These are phyloP conservation scores for Pyricularia grisea DNA, from an alignment of 2,329 filamentous ascomycete genomes.

Conservation along the genomic window DNA sequence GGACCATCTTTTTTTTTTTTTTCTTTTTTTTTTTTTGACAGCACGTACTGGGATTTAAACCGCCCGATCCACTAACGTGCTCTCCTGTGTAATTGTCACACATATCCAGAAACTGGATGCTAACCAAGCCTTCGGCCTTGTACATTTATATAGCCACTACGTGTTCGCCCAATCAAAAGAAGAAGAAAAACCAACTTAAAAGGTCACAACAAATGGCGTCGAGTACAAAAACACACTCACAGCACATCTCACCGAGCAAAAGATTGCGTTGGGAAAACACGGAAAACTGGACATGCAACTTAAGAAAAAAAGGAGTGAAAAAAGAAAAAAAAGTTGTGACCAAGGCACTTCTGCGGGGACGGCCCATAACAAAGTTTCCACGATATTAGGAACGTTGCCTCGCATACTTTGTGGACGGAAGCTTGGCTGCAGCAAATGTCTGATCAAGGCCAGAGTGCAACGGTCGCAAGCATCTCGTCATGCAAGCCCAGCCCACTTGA, in stretches of 20 bases:
- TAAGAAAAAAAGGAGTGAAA: too few relatives aligned
- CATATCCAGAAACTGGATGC: too few relatives aligned
- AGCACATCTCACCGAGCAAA: too few relatives aligned
- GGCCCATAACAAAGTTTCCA: neutral
- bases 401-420: neutral
- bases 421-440: neutral
- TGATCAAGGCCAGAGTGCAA: neutral
- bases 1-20: too few relatives aligned
- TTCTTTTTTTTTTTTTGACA: too few relatives aligned
- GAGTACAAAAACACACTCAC: too few relatives aligned
- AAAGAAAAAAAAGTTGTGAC: neutral
- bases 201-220: too few relatives aligned
- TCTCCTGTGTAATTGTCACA: too few relatives aligned
- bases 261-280: neutral
- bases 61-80: too few relatives aligned
- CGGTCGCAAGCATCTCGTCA: neutral
- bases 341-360: neutral
- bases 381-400: neutral
- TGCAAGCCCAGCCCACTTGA: neutral
- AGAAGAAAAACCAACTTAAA: too few relatives aligned
- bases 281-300: neutral
- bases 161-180: neutral
- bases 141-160: neutral
- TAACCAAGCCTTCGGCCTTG: neutral
- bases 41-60: too few relatives aligned